Conservation (phyloP, 164 flowering plant species). For the Annona squamosa region DNA sequence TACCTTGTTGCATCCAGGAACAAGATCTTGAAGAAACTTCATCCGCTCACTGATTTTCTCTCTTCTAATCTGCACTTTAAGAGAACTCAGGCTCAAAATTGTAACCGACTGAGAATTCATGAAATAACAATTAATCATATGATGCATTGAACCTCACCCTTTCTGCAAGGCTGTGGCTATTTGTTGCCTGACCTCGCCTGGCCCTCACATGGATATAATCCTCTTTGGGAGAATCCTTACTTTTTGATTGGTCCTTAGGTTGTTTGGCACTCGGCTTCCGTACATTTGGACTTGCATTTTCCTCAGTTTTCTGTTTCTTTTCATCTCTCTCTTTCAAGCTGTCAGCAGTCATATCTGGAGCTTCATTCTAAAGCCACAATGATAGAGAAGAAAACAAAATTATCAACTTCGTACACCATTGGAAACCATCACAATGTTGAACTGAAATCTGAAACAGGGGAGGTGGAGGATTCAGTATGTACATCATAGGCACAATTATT, state of each 20-base stretch:
- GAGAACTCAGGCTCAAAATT: slow-evolving; percentile 12
- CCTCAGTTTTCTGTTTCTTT: slow-evolving; percentile 42
- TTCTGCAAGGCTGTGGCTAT: slow-evolving; percentile 98
- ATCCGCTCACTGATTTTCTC: slow-evolving; percentile 94
- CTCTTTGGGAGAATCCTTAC: slow-evolving; percentile 56
- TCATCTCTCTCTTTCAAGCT: slow-evolving; percentile 39
- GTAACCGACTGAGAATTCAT: background rate
- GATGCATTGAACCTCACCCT: slow-evolving; percentile 38
- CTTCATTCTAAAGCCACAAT: slow-evolving; percentile 41
- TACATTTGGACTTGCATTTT: slow-evolving; percentile 24
- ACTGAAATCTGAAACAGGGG: background rate
- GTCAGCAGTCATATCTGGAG: slow-evolving; percentile 31
- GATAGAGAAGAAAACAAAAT: slow-evolving; percentile 4
- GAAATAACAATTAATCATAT: background rate
- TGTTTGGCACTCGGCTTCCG: slow-evolving; percentile 50
- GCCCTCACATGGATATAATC: slow-evolving; percentile 88
- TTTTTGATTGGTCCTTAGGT: slow-evolving; percentile 44
- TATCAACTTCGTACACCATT: background rate
- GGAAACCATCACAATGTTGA: slow-evolving; percentile 1
- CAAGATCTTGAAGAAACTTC: slow-evolving; percentile 97
- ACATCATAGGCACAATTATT: too few relatives aligned
- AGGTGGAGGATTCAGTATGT: too few relatives aligned
- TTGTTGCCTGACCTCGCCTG: slow-evolving; percentile 92
- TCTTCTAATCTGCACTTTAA: slow-evolving; percentile 68
- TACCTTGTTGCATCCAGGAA: slow-evolving; percentile 98